Conservation (phyloP, 2,329 filamentous ascomycete species). For the Sporothrix inflata region DNA sequence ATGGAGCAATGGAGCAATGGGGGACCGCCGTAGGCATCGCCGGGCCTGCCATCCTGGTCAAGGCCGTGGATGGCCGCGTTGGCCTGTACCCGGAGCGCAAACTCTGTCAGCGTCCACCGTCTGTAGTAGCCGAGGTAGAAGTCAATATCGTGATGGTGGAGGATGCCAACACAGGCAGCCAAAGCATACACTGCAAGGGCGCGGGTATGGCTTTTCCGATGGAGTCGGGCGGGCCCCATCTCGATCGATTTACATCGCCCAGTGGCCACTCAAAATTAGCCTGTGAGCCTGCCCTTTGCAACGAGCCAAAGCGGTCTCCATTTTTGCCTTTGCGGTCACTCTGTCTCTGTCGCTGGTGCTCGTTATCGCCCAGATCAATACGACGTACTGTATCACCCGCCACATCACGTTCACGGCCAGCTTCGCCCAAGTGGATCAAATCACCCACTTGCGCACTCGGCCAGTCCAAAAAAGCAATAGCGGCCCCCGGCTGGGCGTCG, state of each 20-base stretch:
- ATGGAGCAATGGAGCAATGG: background rate
- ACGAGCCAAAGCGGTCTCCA: too few relatives aligned
- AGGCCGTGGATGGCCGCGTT: background rate
- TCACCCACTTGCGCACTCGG: background rate
- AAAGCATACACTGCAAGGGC: too few relatives aligned
- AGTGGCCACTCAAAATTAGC: too few relatives aligned
- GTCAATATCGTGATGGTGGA: too few relatives aligned
- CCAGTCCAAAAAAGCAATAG: background rate
- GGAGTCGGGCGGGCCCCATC: background rate
- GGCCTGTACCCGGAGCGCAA: too few relatives aligned
- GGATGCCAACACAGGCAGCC: too few relatives aligned
- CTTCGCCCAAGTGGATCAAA: background rate
- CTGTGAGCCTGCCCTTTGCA: too few relatives aligned
- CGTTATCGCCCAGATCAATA: background rate
- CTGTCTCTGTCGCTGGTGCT: too few relatives aligned
- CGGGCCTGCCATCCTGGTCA: background rate
- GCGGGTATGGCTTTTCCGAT: too few relatives aligned
- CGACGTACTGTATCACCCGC: background rate
- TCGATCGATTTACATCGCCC: background rate
- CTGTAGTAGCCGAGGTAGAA: too few relatives aligned
- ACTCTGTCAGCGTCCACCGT: too few relatives aligned
- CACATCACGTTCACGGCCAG: background rate
- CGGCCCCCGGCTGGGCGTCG: background rate
- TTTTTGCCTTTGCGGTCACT: too few relatives aligned
- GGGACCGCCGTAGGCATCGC: conserved; percentile 3